phyloP scores from a whole-genome alignment of 2,329 filamentous ascomycete genomes.

The Penicillium carneum region DNA sequence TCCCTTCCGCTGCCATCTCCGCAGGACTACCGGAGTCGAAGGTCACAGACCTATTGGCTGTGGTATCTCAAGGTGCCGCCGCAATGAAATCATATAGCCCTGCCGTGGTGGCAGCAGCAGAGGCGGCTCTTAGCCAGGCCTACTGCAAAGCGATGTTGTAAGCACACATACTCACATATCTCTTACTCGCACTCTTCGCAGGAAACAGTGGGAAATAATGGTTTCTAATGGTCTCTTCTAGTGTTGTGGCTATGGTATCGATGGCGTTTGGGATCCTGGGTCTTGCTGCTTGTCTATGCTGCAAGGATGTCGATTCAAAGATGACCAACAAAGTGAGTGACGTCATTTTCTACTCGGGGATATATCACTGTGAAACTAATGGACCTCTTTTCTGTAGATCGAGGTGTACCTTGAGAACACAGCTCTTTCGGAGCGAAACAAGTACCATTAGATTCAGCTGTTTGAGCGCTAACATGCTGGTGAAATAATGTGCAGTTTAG shows the following conservation, averaged over 20 bases:
- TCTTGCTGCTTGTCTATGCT: slow-evolving; percentile 41
- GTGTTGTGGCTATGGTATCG: slow-evolving; percentile 40
- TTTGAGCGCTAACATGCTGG: background rate
- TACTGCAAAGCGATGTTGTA: slow-evolving; percentile 40
- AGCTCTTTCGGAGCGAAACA: slow-evolving; percentile 24
- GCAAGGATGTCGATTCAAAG: slow-evolving; percentile 44
- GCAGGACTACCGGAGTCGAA: slow-evolving; percentile 47
- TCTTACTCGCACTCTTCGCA: background rate
- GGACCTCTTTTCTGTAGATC: slow-evolving; percentile 16
- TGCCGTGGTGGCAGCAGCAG: slow-evolving; percentile 31
- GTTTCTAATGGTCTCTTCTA: slow-evolving; percentile 11
- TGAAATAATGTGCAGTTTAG: background rate
- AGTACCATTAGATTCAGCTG: slow-evolving; percentile 21
- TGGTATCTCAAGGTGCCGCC: slow-evolving; percentile 31
- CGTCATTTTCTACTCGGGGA: background rate
- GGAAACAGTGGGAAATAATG: background rate
- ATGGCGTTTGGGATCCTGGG: slow-evolving; percentile 44
- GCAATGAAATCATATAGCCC: slow-evolving; percentile 32
- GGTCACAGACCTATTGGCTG: slow-evolving; percentile 42
- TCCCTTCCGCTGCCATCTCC: slow-evolving; percentile 46
- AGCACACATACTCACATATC: slow-evolving; percentile 8
- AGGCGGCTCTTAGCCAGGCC: slow-evolving; percentile 30
- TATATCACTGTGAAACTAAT: background rate
- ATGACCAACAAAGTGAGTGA: slow-evolving; percentile 46
- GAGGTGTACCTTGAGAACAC: slow-evolving; percentile 35